Evolutionary conservation across 2,329 filamentous ascomycete species (phyloP).

Genomic region (Penicillium sp.): DNA sequence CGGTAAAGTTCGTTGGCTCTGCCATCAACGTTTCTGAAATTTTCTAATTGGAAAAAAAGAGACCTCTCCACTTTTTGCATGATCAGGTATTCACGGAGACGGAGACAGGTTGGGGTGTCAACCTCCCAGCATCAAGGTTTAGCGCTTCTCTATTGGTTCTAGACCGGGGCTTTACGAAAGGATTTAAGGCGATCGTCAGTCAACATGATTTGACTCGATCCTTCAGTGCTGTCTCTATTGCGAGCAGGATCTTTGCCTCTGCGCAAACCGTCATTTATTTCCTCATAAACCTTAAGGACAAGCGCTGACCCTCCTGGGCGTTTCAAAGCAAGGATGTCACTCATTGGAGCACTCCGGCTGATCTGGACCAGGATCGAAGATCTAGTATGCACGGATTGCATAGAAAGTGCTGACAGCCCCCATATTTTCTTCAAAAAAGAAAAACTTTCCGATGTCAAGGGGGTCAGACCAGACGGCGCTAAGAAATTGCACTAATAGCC

Average conservation of each 20-base stretch:
- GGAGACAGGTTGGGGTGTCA: neutral
- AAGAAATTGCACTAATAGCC: neutral
- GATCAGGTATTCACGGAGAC: neutral
- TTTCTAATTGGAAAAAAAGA: neutral
- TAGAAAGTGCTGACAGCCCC: neutral
- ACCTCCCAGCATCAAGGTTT: neutral
- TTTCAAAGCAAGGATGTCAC: neutral
- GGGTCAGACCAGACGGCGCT: neutral
- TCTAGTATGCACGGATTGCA: neutral
- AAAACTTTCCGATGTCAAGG: neutral
- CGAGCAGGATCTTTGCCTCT: neutral
- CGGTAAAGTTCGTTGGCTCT: neutral
- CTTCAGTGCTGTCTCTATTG: neutral
- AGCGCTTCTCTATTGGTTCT: neutral
- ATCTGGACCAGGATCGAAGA: neutral
- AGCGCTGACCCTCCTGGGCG: neutral
- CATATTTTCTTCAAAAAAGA: neutral
- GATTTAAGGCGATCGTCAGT: neutral
- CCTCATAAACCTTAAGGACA: neutral
- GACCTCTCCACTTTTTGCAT: neutral
- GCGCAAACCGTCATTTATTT: neutral
- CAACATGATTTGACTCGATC: neutral
- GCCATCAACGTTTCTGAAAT: neutral
- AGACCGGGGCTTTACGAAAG: neutral
- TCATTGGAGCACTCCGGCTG: neutral